Evolutionary conservation across 805 yeast genomes (phyloP).

Genomic region (Debaryomyces castellii): DNA sequence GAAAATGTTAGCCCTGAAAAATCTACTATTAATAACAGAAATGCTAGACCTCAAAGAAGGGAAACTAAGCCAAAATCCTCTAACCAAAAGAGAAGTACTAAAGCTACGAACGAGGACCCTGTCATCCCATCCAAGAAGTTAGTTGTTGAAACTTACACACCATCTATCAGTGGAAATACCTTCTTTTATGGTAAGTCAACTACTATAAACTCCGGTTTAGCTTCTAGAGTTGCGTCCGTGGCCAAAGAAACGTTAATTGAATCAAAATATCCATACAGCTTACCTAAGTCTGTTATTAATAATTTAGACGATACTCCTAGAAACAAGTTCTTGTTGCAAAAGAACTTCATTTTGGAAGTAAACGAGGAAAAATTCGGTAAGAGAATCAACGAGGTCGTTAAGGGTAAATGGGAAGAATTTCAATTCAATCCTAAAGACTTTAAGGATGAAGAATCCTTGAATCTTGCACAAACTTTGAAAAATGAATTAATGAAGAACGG

Average conservation of each 20-base stretch:
- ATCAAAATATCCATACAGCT: conserved; percentile 41
- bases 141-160: conserved; percentile 13
- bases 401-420: conserved; percentile 27
- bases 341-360: conserved; percentile 24
- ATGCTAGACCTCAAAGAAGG: conserved; percentile 1
- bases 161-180: conserved; percentile 21
- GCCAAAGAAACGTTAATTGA: conserved; percentile 36
- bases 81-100: neutral
- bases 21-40: neutral
- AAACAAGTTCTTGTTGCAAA: conserved; percentile 34
- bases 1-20: neutral
- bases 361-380: conserved; percentile 18
- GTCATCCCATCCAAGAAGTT: conserved; percentile 6
- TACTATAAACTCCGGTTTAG: conserved; percentile 22
- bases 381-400: conserved; percentile 29
- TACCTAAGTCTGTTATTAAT: conserved; percentile 35
- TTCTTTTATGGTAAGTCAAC: conserved; percentile 41
- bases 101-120: conserved; percentile 1
- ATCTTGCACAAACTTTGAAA: conserved; percentile 11
- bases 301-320: conserved; percentile 13
- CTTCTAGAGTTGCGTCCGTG: conserved; percentile 39
- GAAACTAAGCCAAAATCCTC: neutral
- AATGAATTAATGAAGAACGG: conserved; percentile 29
- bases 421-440: conserved; percentile 5
- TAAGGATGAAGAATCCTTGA: conserved; percentile 6